Base-by-base conservation (phyloP, 2,329 filamentous ascomycete species). In the Aspergillus carbonarius region DNA sequence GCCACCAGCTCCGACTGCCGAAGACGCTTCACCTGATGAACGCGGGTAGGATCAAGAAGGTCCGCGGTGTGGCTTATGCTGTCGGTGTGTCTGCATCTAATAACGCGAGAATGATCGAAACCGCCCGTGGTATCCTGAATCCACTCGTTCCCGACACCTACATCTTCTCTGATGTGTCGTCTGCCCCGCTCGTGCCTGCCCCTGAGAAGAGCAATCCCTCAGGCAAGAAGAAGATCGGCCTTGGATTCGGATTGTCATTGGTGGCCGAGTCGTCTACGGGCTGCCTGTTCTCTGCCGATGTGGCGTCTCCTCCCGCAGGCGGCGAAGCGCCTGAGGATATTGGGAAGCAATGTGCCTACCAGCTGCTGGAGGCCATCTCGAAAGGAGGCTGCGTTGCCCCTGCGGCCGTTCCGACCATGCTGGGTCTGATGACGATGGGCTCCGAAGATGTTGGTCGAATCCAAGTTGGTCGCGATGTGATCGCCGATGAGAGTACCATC, bases 361-460 rank as follows among this genome's bases (percentile, higher is more conserved):
- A 97, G 75, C 79, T 99, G 52, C 80, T 99, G 12, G 93, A 98
- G 76, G 84, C 87, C 20, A 88, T 98, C 61, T 85, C 85, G 53
- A 85, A 88, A 66, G 93, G 93, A 10, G 95, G 95, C 1, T 96
- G 92, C 72, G 90, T 91, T 3, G 88, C 87, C 54, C 82, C 81
- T 13, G 83, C 89, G 3, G 90, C 91, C 2, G 87, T 88, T 5
- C 81, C 85, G 3, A 93, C 89, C 0, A 83, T 96, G 63, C 76
- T 99, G 54, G 90, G 88, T 17, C 81, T 99, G 62, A 99, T 99
- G 95, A 92, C 93, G 34, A 98, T 99, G 95, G 95, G 95, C 0
- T 91, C 90, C 1, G 95, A 98, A 73, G 95, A 99, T 74, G 92
- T 99, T 13, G 95, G 95, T 4, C 85, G 95, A 59, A 75, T 99